A percentile compares a stretch with the other conserved stretches of the same genome.
Conservation (phyloP, 768 basidiomycete genomes). For the Melanogaster broomeanus region DNA sequence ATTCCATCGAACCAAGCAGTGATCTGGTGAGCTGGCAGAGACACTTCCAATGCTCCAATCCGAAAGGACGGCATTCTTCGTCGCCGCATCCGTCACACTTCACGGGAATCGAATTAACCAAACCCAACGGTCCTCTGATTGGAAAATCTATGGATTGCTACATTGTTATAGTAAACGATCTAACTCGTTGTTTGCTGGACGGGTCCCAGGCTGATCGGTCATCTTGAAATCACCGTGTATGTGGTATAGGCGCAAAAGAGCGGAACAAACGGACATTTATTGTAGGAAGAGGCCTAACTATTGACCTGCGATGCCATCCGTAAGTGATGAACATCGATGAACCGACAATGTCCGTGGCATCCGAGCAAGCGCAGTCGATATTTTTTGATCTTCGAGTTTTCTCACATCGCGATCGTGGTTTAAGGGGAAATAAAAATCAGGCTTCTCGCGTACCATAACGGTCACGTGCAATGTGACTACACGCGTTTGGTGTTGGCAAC, state of each 20-base stretch:
- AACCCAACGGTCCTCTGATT: too few relatives aligned
- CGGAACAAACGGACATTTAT: background rate
- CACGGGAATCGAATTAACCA: background rate
- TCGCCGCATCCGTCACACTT: background rate
- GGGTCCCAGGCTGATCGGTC: too few relatives aligned
- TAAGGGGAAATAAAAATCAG: too few relatives aligned
- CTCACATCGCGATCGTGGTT: too few relatives aligned
- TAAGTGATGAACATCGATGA: background rate
- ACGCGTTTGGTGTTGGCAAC: background rate
- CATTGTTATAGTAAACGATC: too few relatives aligned
- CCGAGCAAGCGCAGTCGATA: slow-evolving; percentile 4
- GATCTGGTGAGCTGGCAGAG: background rate
- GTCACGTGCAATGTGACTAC: too few relatives aligned
- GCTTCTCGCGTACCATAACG: too few relatives aligned
- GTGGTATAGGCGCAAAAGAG: too few relatives aligned
- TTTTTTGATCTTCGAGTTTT: background rate
- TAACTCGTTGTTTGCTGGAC: too few relatives aligned
- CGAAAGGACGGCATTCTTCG: background rate
- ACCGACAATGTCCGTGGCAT: background rate
- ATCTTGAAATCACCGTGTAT: too few relatives aligned
- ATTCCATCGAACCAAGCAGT: background rate
- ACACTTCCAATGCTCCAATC: background rate
- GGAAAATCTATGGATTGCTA: background rate
- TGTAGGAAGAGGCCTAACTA: background rate
- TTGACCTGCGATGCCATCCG: too few relatives aligned